phyloP scores from a whole-genome alignment of 2,329 filamentous ascomycete species.

The Ramularia collo-cygni region DNA sequence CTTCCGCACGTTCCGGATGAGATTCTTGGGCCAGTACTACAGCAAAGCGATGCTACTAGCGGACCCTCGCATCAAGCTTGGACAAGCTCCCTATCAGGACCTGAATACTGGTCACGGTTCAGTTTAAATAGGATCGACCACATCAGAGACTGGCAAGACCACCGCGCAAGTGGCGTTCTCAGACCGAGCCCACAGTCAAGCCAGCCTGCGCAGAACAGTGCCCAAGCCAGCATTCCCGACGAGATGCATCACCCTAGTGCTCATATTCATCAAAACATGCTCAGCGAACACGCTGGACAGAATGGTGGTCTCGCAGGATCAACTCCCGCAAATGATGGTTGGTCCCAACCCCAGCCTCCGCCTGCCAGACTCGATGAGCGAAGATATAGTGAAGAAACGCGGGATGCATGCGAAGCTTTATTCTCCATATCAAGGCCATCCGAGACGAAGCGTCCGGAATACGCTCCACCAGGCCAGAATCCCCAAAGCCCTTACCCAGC shows the following conservation, averaged over 20 bases:
- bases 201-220: too few relatives aligned
- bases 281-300: not conserved
- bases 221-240: too few relatives aligned
- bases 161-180: constrained; percentile 2
- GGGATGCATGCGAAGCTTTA: constrained; percentile 17
- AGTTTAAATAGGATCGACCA: constrained; percentile 11
- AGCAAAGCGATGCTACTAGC: constrained; percentile 5
- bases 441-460: too few relatives aligned
- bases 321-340: constrained; percentile 1
- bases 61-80: constrained; percentile 18
- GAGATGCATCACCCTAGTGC: too few relatives aligned
- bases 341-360: constrained; percentile 4
- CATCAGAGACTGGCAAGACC: constrained; percentile 17
- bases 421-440: constrained; percentile 15
- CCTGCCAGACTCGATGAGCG: constrained; percentile 5
- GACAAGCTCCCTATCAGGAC: constrained; percentile 15
- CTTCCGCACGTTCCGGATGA: constrained; percentile 11
- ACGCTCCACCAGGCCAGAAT: too few relatives aligned
- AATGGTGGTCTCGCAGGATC: not conserved
- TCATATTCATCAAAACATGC: too few relatives aligned
- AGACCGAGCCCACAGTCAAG: not conserved
- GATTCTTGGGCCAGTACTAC: constrained; percentile 8
- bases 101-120: constrained; percentile 16
- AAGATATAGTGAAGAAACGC: constrained; percentile 18
- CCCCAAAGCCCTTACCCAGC: too few relatives aligned